Evolutionary conservation across 1,284 basidiomycete species (phyloP).

Genomic region (Puccinia novopanici): DNA sequence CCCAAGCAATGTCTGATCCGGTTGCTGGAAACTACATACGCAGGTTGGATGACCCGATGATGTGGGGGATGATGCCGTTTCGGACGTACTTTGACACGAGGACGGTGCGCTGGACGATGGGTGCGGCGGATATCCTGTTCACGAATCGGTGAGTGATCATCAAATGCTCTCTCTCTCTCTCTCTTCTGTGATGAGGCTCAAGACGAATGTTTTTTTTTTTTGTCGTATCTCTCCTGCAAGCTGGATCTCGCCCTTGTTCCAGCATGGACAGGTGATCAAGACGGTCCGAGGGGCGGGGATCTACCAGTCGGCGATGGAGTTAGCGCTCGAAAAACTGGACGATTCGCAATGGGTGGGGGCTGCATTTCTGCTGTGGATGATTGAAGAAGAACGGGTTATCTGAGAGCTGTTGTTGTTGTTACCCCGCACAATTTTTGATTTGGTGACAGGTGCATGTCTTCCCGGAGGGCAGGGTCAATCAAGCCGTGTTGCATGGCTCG

Average conservation of each 20-base stretch:
- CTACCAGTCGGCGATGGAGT: conserved; percentile 82
- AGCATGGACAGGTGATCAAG: conserved; percentile 86
- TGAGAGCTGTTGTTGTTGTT: too few species aligned
- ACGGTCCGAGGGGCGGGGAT: conserved; percentile 87
- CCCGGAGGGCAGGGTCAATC: conserved; percentile 88
- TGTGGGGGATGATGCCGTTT: conserved; percentile 77
- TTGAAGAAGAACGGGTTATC: too few species aligned
- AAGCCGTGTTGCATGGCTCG: conserved; percentile 59
- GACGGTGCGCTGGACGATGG: conserved; percentile 78
- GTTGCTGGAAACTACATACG: neutral
- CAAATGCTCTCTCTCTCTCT: too few species aligned
- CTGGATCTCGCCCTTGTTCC: conserved; percentile 64
- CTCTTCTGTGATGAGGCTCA: neutral
- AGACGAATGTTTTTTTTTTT: neutral
- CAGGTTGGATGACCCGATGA: conserved; percentile 63
- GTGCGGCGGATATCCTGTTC: conserved; percentile 93
- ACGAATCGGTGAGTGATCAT: conserved; percentile 67
- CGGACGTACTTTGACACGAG: conserved; percentile 61
- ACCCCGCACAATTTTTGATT: neutral
- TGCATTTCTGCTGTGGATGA: too few species aligned
- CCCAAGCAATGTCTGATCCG: too few species aligned
- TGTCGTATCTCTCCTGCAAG: neutral
- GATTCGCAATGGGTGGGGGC: conserved; percentile 75
- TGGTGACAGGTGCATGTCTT: conserved; percentile 83
- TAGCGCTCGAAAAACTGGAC: conserved; percentile 76